Conservation (phyloP, 495 filamentous ascomycete species). For the Penicillium psychrofluorescens region DNA sequence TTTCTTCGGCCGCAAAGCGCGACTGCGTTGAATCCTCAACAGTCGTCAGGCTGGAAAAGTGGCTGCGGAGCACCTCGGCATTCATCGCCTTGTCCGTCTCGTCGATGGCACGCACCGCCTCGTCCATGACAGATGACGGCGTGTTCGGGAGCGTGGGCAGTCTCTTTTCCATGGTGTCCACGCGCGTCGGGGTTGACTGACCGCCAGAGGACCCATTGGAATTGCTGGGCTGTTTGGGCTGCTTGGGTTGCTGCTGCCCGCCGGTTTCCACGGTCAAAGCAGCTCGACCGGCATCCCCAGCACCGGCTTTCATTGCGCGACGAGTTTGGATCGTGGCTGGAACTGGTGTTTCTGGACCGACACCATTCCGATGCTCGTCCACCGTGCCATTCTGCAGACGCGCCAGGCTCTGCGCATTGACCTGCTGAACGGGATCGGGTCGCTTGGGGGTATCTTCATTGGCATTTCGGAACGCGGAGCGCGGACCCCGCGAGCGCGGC, state of each 20-base stretch:
- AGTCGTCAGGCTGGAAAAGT: constrained; percentile 38
- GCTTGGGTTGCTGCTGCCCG: constrained; percentile 1
- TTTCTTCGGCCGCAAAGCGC: constrained; percentile 22
- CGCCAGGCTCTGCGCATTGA: constrained; percentile 1
- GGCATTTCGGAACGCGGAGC: constrained; percentile 25
- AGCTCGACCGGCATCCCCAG: constrained; percentile 9
- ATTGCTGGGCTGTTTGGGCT: background rate
- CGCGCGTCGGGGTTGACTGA: constrained; percentile 23
- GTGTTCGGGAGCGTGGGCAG: constrained; percentile 41
- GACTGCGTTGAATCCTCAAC: constrained; percentile 24
- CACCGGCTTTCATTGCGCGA: constrained; percentile 22
- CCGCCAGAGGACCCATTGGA: constrained; percentile 9
- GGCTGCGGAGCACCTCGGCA: constrained; percentile 26
- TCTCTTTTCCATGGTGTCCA: constrained; percentile 28
- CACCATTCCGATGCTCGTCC: constrained; percentile 10
- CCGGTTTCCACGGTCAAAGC: constrained; percentile 24
- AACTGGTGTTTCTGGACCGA: constrained; percentile 2
- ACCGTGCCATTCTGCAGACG: background rate
- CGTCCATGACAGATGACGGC: constrained; percentile 43
- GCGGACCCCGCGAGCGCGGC: constrained; percentile 27
- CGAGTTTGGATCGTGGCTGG: constrained; percentile 28
- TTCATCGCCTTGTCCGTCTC: constrained; percentile 27
- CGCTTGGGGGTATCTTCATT: constrained; percentile 7
- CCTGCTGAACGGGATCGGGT: constrained; percentile 1
- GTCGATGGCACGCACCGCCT: constrained; percentile 36